Conservation (phyloP, 208 protist species). For the Crithidia thermophila region DNA sequence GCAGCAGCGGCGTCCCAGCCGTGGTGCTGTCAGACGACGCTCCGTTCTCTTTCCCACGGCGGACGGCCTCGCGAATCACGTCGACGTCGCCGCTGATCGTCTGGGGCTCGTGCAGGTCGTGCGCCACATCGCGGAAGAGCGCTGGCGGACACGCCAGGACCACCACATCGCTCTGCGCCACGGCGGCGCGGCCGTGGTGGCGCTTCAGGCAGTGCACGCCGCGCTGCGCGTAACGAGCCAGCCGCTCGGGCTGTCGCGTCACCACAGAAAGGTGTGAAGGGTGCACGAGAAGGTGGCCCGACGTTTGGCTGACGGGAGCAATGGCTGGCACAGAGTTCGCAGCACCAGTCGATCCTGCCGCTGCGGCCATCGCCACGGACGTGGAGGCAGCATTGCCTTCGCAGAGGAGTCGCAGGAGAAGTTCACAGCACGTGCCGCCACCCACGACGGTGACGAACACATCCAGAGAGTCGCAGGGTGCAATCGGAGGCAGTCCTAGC, state of each 20-base stretch:
- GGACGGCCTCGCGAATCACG: not conserved
- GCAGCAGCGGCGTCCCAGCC: conserved; percentile 7
- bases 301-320: not conserved
- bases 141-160: conserved; percentile 64
- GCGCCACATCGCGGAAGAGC: conserved; percentile 60
- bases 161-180: conserved; percentile 51
- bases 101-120: conserved; percentile 35
- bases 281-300: conserved; percentile 44
- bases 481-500: conserved; percentile 16
- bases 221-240: conserved; percentile 40
- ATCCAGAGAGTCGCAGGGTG: conserved; percentile 47
- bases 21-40: not conserved
- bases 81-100: not conserved
- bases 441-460: conserved; percentile 62
- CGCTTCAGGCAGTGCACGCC: conserved; percentile 61
- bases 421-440: conserved; percentile 57
- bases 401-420: conserved; percentile 17
- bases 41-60: conserved; percentile 10
- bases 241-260: conserved; percentile 61
- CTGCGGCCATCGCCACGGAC: not conserved
- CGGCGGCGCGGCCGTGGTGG: conserved; percentile 48
- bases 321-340: conserved; percentile 5
- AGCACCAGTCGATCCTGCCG: too few relatives aligned
- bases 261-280: conserved; percentile 77
- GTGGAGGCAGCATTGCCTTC: conserved; percentile 14